Base-by-base conservation (phyloP, 2,329 filamentous ascomycete genomes). In the Helicocarpus griseus region DNA sequence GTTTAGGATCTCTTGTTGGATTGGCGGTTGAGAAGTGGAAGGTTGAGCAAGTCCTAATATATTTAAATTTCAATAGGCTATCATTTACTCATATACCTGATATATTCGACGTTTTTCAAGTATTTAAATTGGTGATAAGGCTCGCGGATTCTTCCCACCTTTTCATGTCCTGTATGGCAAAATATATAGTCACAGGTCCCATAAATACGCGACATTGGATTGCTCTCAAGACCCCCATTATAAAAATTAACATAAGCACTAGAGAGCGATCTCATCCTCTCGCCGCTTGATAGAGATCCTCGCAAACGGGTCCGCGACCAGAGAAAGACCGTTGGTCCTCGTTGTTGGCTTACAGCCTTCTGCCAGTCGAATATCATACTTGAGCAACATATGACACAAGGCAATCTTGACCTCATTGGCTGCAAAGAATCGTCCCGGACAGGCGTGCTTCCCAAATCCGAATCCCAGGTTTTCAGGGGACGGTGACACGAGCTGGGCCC, bases 361-460 rank as follows among this genome's bases (percentile, higher is more conserved):
- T 5, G 50, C 48, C n/a, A 65, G 43, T 44, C 59, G 56, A 39
- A 65, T 57, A 50, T 69, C 65, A 51, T 68, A 69, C 50, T 64
- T 60, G 24, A 66, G 51, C 36, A 68, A 51, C 21, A 68, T 47
- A 50, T 65, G 58, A 21, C 56, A 59, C n/a, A 69, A 48, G 1
- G 60, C 53, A 24, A 68, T 59, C 52, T 69, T 69, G 48, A 68
- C 58, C 52, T 65, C 62, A 31, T 62, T 62, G 7, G 56, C 51
- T 11, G 64, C 66, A 36, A 69, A 64, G 53, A 68, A 68, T 11
- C 65, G 56, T 2, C 67, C 66, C 8, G 66, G 65, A 48, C 67
- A 66, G 11, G 60, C 61, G 48, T 67, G 61, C 28, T 57, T 54
- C 13, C 66, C 66, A 29, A 59, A 53, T 13, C 65, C 63, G 53